phyloP scores from a whole-genome alignment of 441 rosid species.

The Manihot esculenta region DNA sequence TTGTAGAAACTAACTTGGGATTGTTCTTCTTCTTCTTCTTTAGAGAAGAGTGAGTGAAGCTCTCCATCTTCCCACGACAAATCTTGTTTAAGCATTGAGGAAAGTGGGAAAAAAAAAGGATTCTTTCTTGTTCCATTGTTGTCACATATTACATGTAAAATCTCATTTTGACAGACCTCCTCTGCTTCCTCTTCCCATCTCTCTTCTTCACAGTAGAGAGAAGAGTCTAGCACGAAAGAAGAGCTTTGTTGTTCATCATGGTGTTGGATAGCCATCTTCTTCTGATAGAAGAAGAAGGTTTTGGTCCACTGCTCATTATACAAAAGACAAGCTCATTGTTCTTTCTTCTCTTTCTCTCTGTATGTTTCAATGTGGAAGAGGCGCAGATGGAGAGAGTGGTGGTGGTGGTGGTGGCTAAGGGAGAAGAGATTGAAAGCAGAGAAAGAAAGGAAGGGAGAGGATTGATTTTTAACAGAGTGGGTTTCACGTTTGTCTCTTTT shows the following conservation, averaged over 20 bases:
- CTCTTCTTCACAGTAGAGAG: slow-evolving; percentile 83
- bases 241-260: slow-evolving; percentile 24
- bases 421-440: slow-evolving; percentile 16
- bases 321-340: slow-evolving; percentile 26
- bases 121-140: slow-evolving; percentile 15
- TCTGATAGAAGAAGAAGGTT: slow-evolving; percentile 41
- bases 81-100: slow-evolving; percentile 48
- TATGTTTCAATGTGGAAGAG: too few relatives aligned
- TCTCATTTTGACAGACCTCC: slow-evolving; percentile 16
- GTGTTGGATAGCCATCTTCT: slow-evolving; percentile 48
- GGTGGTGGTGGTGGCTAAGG: not conserved
- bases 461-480: slow-evolving; percentile 30
- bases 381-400: too few relatives aligned
- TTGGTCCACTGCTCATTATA: slow-evolving; percentile 29
- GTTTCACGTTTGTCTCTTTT: slow-evolving; percentile 41
- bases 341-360: not conserved
- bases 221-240: slow-evolving; percentile 48
- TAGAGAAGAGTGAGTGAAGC: slow-evolving; percentile 61
- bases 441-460: slow-evolving; percentile 6
- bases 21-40: slow-evolving; percentile 47
- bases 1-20: slow-evolving; percentile 5
- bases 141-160: too few relatives aligned
- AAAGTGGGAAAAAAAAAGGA: slow-evolving; percentile 30
- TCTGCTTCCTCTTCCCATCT: slow-evolving; percentile 58
- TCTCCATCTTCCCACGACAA: slow-evolving; percentile 78